Base-by-base conservation (phyloP, 345 rosid species). In the Toxicodendron radicans region DNA sequence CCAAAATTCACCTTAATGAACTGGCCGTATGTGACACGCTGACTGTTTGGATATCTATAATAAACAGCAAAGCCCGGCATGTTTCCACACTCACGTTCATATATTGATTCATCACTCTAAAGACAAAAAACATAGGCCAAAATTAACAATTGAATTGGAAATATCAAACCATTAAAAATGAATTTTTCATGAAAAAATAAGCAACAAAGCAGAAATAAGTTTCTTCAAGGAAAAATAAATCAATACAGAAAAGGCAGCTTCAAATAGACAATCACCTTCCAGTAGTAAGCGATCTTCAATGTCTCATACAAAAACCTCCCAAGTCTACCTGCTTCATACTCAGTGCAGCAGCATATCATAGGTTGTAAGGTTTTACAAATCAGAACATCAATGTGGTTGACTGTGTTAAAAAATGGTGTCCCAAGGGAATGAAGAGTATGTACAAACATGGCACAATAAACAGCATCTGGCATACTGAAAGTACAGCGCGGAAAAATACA, bases 21-120 rank as follows among this genome's bases (percentile, higher is more conserved):
- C 80, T 96, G 99, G 68, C 97, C 98, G 80, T 92, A 96, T 45
- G 97, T 92, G 76, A 96, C 99, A 14, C 99, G 97, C 85, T 92
- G 95, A 81, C 99, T 92, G 81, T 96, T 87, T 24, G 99, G 99
- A 74, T 82, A 93, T 82, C 98, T 84, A 79, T 96, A 96, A 77
- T 93, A 93, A 57, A 96, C 98, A 81, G 99, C 99, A 81, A 96
- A 96, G 71, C 99, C 99, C 52, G 99, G 99, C 99, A 88, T 96
- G 82, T 96, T 96, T 75, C 98, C 98, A 43, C 99, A 93, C 76
- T 96, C 97, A 27, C 84, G 86, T 85, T 96, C 99, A 79, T 96
- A 96, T 64, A 96, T 84, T 58, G 98, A 88, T 82, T 96, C 99
- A 60, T 92, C 92, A 70, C 98, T 93, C 98, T 93, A 91, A 18